Evolutionary conservation across 2,329 filamentous ascomycete species (phyloP).

Genomic region (Paracorniculantispora psalliotae): DNA sequence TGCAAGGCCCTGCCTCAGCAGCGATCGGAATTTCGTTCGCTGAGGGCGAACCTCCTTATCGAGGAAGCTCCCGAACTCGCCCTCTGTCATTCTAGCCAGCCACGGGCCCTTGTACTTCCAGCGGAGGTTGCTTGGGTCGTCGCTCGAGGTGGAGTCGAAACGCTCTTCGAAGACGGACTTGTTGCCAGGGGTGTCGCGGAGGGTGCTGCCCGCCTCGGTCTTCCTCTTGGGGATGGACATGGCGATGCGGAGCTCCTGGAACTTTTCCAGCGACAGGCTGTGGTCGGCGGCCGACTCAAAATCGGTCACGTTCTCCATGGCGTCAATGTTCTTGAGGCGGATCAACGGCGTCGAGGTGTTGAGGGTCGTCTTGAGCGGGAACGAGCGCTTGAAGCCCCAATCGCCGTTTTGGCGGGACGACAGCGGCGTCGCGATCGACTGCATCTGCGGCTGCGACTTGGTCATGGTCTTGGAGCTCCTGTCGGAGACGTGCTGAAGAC

Average conservation of each 20-base stretch:
- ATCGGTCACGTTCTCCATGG: constrained; percentile 82
- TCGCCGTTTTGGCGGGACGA: constrained; percentile 73
- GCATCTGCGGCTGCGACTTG: constrained; percentile 70
- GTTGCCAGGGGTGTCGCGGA: constrained; percentile 23
- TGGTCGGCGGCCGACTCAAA: constrained; percentile 81
- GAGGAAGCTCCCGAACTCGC: constrained; percentile 54
- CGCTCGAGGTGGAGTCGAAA: constrained; percentile 46
- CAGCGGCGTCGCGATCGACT: constrained; percentile 73
- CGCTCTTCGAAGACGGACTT: constrained; percentile 57
- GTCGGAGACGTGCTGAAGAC: constrained; percentile 30
- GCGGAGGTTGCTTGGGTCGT: constrained; percentile 40
- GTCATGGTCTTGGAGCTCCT: constrained; percentile 49
- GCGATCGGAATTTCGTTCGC: constrained; percentile 50
- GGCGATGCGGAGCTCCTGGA: constrained; percentile 73
- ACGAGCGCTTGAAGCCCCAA: constrained; percentile 84
- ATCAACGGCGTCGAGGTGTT: constrained; percentile 70
- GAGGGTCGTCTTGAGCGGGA: constrained; percentile 71
- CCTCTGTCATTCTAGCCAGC: constrained; percentile 58
- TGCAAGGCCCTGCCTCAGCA: constrained; percentile 47
- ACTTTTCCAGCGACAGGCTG: constrained; percentile 75
- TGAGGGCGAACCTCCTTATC: constrained; percentile 47
- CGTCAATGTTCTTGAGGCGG: constrained; percentile 73
- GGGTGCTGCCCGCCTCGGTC: constrained; percentile 16
- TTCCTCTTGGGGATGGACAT: constrained; percentile 49
- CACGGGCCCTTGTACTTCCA: constrained; percentile 66